Percentiles rank a stretch among this genome's conserved stretches.
phyloP scores from a whole-genome alignment of 1,284 basidiomycete genomes.

The Cryptococcus sp. region DNA sequence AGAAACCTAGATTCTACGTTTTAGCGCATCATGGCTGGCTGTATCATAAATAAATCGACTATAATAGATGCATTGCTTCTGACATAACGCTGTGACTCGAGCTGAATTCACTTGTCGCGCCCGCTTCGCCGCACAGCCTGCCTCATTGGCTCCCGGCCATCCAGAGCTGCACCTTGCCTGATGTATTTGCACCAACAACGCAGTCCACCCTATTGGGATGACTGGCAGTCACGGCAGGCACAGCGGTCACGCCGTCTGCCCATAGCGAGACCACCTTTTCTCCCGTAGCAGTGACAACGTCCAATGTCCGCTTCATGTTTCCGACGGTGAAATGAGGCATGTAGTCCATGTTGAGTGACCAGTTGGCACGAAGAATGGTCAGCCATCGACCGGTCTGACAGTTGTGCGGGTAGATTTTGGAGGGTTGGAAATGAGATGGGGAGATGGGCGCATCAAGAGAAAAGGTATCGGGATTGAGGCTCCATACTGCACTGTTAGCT shows the following conservation, averaged over 20 bases:
- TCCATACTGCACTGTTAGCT: constrained; percentile 48
- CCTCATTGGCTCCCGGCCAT: constrained; percentile 1
- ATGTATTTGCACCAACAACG: constrained; percentile 46
- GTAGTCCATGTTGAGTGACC: constrained; percentile 46
- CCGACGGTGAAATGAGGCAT: constrained; percentile 48
- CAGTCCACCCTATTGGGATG: constrained; percentile 44
- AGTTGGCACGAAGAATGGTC: constrained; percentile 50
- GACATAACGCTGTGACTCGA: too few species aligned
- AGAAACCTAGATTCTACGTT: too few species aligned
- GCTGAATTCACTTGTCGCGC: too few species aligned
- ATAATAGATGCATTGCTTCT: too few species aligned
- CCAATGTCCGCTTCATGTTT: constrained; percentile 48
- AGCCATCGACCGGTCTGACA: constrained; percentile 50
- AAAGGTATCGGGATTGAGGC: constrained; percentile 35
- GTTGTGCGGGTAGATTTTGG: constrained; percentile 42
- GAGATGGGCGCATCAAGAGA: constrained; percentile 28
- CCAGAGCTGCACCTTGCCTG: constrained; percentile 44
- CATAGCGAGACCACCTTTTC: constrained; percentile 37
- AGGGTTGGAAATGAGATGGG: constrained; percentile 30
- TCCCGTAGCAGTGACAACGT: constrained; percentile 43
- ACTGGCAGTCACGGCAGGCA: constrained; percentile 47
- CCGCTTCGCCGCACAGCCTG: too few species aligned
- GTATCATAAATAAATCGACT: too few species aligned
- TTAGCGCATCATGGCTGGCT: too few species aligned
- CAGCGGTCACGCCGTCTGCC: constrained; percentile 45